These are phyloP conservation scores for Aleurites moluccanus DNA, from an alignment of 441 rosid genomes.

Conservation along the genomic window DNA sequence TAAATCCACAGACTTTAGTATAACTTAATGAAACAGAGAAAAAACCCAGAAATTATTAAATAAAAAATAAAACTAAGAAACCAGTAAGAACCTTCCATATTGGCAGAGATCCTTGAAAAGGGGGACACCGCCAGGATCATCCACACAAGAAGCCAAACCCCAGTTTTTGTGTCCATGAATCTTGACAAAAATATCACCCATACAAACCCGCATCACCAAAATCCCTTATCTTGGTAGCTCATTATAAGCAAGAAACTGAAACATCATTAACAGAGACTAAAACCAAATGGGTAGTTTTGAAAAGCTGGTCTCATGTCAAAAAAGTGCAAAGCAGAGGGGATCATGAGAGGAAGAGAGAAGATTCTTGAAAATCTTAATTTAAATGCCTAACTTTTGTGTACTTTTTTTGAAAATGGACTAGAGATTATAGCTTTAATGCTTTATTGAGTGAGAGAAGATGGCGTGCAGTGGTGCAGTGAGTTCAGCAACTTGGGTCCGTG, in stretches of 20 bases:
- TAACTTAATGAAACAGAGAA: background rate
- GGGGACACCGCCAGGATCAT: slow-evolving; percentile 25
- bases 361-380: slow-evolving; percentile 17
- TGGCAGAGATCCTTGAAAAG: slow-evolving; percentile 33
- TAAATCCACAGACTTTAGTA: background rate
- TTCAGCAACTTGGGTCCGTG: slow-evolving; percentile 15
- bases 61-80: background rate
- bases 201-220: slow-evolving; percentile 25
- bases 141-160: slow-evolving; percentile 24
- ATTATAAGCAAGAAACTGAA: slow-evolving; percentile 6
- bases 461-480: slow-evolving; percentile 33
- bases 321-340: slow-evolving; percentile 5
- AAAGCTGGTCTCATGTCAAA: slow-evolving; percentile 16
- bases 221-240: slow-evolving; percentile 12
- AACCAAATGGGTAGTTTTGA: slow-evolving; percentile 17
- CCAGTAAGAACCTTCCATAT: slow-evolving; percentile 32
- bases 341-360: slow-evolving; percentile 12
- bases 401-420: slow-evolving; percentile 11
- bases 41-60: background rate
- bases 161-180: slow-evolving; percentile 29
- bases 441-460: slow-evolving; percentile 17
- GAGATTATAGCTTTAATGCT: slow-evolving; percentile 3
- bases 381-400: slow-evolving; percentile 20
- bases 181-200: slow-evolving; percentile 12
- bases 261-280: slow-evolving; percentile 11